Percentiles rank a stretch among this genome's conserved stretches.
phyloP scores from a whole-genome alignment of 2,329 filamentous ascomycete species.

The Epichloe sibirici region DNA sequence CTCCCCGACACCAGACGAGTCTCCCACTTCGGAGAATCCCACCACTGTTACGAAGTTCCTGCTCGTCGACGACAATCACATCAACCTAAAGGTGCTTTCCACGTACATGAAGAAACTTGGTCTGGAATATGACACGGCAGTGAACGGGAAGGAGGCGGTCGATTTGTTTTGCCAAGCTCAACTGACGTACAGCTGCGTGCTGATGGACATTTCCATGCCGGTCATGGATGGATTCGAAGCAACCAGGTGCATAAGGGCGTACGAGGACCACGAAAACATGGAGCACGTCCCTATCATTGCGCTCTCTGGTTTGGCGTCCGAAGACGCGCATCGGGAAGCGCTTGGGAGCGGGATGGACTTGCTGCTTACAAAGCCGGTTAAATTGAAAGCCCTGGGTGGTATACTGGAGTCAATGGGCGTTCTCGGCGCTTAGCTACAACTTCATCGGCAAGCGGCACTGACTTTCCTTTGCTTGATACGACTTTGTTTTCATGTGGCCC shows the following conservation, averaged over 20 bases:
- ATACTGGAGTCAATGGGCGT: constrained; percentile 1
- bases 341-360: constrained; percentile 37
- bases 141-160: constrained; percentile 17
- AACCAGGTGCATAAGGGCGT: constrained; percentile 32
- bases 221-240: constrained; percentile 37
- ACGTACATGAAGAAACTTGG: constrained; percentile 17
- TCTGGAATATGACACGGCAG: constrained; percentile 10
- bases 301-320: constrained; percentile 36
- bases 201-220: constrained; percentile 41
- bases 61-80: constrained; percentile 26
- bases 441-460: background rate
- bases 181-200: constrained; percentile 12
- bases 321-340: constrained; percentile 35
- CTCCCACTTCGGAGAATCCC: background rate
- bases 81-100: constrained; percentile 21
- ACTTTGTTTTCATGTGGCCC: too few species aligned
- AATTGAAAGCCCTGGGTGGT: constrained; percentile 21
- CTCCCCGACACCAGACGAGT: background rate
- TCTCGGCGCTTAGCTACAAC: background rate
- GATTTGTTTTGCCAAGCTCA: constrained; percentile 11
- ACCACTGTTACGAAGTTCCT: constrained; percentile 1
- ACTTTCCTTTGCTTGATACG: too few species aligned
- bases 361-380: constrained; percentile 39
- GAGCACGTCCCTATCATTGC: constrained; percentile 34
- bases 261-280: constrained; percentile 31